Conservation (phyloP, 2,329 filamentous ascomycete genomes). For the Fusarium ambrosium region DNA sequence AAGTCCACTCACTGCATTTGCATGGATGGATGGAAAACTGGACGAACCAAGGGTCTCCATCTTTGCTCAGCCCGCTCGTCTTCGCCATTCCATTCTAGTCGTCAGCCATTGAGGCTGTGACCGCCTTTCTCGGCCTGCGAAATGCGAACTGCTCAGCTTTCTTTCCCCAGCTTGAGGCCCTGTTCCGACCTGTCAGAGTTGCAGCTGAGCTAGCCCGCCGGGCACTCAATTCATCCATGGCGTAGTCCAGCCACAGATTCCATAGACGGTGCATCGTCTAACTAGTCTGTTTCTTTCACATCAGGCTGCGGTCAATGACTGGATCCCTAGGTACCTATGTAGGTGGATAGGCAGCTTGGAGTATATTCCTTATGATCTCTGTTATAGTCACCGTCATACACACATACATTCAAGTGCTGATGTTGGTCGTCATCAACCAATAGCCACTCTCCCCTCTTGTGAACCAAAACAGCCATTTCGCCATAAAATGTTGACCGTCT, state of each 20-base stretch:
- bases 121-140: not conserved
- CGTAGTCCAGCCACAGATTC: not conserved
- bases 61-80: not conserved
- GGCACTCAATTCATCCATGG: constrained; percentile 9
- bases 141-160: constrained; percentile 18
- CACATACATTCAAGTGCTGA: constrained; percentile 18
- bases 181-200: not conserved
- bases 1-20: not conserved
- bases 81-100: constrained; percentile 21
- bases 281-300: not conserved
- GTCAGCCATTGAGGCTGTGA: constrained; percentile 40
- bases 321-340: not conserved
- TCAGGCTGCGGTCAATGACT: not conserved
- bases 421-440: constrained; percentile 35
- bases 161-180: constrained; percentile 17
- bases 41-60: not conserved
- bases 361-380: constrained; percentile 10
- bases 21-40: not conserved
- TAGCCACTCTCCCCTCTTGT: constrained; percentile 16
- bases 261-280: not conserved
- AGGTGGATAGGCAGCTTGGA: not conserved
- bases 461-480: constrained; percentile 11
- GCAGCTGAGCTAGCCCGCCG: not conserved
- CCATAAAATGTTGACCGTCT: constrained; percentile 22
- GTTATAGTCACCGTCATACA: constrained; percentile 7